These are phyloP conservation scores for Penicillium herquei DNA, from an alignment of 495 filamentous ascomycete genomes.

Conservation along the genomic window DNA sequence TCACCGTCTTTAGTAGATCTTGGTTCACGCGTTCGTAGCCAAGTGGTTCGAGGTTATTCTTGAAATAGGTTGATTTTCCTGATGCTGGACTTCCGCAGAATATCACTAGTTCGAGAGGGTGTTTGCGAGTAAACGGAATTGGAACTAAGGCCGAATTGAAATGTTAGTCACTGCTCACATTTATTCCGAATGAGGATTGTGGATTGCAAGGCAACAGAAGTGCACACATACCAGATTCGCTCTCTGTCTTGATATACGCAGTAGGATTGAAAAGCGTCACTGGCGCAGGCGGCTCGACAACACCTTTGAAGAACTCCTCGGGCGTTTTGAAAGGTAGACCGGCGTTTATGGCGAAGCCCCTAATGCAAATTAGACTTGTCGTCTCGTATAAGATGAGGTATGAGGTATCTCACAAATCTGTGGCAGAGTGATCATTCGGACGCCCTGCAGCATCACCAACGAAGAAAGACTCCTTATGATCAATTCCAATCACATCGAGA, in stretches of 20 bases:
- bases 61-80: constrained; percentile 90
- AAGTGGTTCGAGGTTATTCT: constrained; percentile 71
- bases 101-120: constrained; percentile 71
- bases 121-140: constrained; percentile 56
- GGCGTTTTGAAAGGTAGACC: constrained; percentile 80
- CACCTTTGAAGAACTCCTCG: constrained; percentile 82
- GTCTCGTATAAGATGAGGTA: neutral
- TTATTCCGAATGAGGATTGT: neutral
- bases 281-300: constrained; percentile 56
- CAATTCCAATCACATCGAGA: constrained; percentile 60
- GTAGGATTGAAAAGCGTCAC: constrained; percentile 65
- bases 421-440: constrained; percentile 69
- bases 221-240: constrained; percentile 30
- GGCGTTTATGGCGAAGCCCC: constrained; percentile 77
- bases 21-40: constrained; percentile 88
- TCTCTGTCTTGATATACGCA: constrained; percentile 44
- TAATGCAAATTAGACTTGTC: constrained; percentile 5
- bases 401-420: constrained; percentile 63
- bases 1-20: constrained; percentile 79
- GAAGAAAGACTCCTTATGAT: constrained; percentile 71
- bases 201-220: neutral
- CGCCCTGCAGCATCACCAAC: constrained; percentile 84
- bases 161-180: neutral
- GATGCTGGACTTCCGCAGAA: constrained; percentile 86
- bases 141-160: neutral